A percentile compares a stretch with the other conserved stretches of the same genome.
phyloP scores from a whole-genome alignment of 805 yeast species.

The Maudiozyma barnettii region DNA sequence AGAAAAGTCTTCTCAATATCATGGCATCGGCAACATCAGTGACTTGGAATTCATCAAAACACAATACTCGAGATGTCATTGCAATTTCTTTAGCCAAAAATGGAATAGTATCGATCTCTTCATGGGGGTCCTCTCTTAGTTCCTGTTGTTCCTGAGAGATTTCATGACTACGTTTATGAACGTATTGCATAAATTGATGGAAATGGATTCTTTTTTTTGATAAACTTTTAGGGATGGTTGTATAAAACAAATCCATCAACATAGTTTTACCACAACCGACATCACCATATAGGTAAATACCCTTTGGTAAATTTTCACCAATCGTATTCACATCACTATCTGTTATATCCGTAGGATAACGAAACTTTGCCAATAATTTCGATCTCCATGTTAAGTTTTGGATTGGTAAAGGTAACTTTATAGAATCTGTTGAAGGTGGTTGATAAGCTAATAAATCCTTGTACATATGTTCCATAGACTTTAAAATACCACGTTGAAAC shows the following conservation, averaged over 20 bases:
- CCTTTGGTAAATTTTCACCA: conserved; percentile 47
- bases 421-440: conserved; percentile 48
- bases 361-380: conserved; percentile 11
- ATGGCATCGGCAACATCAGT: conserved; percentile 98
- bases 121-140: background rate
- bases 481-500: conserved; percentile 67
- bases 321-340: conserved; percentile 13
- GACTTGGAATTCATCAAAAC: conserved; percentile 96
- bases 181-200: conserved; percentile 93
- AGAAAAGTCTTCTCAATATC: conserved; percentile 71
- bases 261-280: conserved; percentile 98
- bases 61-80: conserved; percentile 61
- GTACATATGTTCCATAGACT: conserved; percentile 53
- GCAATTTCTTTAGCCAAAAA: conserved; percentile 77
- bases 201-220: conserved; percentile 80
- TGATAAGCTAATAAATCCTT: conserved; percentile 41
- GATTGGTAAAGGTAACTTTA: conserved; percentile 37
- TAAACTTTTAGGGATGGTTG: conserved; percentile 68
- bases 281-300: conserved; percentile 90
- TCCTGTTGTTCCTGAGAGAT: conserved; percentile 45
- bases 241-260: conserved; percentile 92
- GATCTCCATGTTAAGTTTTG: conserved; percentile 38
- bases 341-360: conserved; percentile 1
- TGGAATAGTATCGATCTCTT: conserved; percentile 64
- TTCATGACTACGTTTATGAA: conserved; percentile 80